Evolutionary conservation across 352 stramenopile species (phyloP).

Genomic region (Pythium brachiatum): DNA sequence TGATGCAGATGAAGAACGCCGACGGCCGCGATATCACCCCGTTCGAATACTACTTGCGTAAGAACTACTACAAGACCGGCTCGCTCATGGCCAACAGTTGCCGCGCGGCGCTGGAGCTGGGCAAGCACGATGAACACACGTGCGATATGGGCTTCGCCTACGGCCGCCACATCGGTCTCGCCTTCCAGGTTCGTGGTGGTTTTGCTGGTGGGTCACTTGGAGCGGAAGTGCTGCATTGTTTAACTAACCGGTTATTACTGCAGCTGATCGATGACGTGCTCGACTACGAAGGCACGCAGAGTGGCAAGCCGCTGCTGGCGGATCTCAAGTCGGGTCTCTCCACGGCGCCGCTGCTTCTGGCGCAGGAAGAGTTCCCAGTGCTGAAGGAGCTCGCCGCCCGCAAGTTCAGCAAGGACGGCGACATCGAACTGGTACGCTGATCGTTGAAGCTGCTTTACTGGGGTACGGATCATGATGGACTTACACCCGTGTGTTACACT

Average conservation of each 20-base stretch:
- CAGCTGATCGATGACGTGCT: slow-evolving; percentile 97
- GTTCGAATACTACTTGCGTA: slow-evolving; percentile 96
- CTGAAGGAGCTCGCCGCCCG: slow-evolving; percentile 86
- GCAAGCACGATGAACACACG: slow-evolving; percentile 83
- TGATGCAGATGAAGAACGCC: slow-evolving; percentile 98
- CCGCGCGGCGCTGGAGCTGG: slow-evolving; percentile 91
- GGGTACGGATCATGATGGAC: no score
- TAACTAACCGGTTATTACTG: not conserved
- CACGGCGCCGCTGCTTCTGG: slow-evolving; percentile 97
- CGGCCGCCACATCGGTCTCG: slow-evolving; percentile 96
- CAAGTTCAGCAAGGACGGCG: slow-evolving; percentile 91
- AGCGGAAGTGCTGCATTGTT: not conserved
- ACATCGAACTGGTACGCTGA: slow-evolving; percentile 89
- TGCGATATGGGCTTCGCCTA: slow-evolving; percentile 93
- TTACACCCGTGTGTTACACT: no score
- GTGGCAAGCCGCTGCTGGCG: slow-evolving; percentile 94
- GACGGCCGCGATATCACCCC: slow-evolving; percentile 67
- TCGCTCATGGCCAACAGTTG: slow-evolving; percentile 99
- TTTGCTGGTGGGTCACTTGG: not conserved
- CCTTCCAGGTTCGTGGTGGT: slow-evolving; percentile 90
- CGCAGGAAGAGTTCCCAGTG: slow-evolving; percentile 92
- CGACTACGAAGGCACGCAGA: slow-evolving; percentile 95
- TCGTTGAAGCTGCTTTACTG: no score
- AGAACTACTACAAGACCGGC: slow-evolving; percentile 99
- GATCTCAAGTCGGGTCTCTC: slow-evolving; percentile 95